Evolutionary conservation across 805 yeast genomes (phyloP).

Genomic region (Dipodascopsis uninucleata): DNA sequence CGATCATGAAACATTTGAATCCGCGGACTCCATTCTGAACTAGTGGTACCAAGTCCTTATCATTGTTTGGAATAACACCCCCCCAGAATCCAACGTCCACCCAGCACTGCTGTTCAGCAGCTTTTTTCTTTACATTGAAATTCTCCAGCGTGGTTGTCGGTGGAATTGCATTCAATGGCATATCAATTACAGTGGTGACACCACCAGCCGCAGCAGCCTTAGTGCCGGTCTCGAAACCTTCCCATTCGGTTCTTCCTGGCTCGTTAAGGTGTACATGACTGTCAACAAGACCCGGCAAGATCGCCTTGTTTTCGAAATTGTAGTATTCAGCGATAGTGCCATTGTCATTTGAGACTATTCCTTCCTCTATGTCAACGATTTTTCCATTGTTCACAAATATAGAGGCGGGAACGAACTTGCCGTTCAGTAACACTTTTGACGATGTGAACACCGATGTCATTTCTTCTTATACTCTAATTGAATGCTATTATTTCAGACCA

Average conservation of each 20-base stretch:
- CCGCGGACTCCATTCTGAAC: conserved; percentile 87
- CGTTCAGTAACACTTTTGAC: conserved; percentile 29
- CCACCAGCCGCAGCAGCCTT: conserved; percentile 94
- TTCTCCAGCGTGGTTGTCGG: conserved; percentile 86
- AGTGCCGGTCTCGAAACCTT: conserved; percentile 95
- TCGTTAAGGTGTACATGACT: conserved; percentile 93
- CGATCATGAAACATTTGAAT: conserved; percentile 87
- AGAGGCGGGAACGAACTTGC: conserved; percentile 32
- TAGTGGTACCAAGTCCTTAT: conserved; percentile 66
- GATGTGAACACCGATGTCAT: conserved; percentile 28
- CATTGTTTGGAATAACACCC: conserved; percentile 79
- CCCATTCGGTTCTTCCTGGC: conserved; percentile 99
- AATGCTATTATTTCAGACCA: too few relatives aligned
- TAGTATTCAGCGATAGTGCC: conserved; percentile 38
- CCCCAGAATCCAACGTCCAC: conserved; percentile 97
- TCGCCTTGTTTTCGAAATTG: conserved; percentile 57
- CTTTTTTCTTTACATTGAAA: conserved; percentile 67
- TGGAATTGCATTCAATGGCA: conserved; percentile 95
- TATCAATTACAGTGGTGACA: conserved; percentile 90
- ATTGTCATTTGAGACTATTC: conserved; percentile 20
- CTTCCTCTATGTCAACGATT: conserved; percentile 48
- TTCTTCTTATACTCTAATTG: too few relatives aligned
- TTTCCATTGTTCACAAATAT: conserved; percentile 45
- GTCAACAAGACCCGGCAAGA: conserved; percentile 90
- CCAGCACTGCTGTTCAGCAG: conserved; percentile 81